phyloP scores from a whole-genome alignment of 2,329 filamentous ascomycete species.

The Cordyceps tenuipes region DNA sequence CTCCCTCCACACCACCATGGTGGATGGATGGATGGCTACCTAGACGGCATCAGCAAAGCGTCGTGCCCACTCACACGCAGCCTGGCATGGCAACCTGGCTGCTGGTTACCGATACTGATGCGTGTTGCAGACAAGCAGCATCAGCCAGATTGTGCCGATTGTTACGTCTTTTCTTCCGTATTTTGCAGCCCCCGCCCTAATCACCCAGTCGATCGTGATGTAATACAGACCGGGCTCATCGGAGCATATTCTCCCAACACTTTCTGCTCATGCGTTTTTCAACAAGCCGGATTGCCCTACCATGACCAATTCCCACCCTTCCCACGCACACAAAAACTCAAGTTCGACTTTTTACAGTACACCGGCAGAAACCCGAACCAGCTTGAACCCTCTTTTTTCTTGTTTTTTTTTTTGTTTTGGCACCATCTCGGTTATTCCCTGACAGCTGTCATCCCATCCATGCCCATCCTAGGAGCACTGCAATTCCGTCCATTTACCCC shows the following conservation, averaged over 20 bases:
- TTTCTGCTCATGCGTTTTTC: neutral
- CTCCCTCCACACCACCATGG: constrained; percentile 1
- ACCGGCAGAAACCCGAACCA: neutral
- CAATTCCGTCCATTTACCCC: neutral
- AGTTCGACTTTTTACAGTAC: neutral
- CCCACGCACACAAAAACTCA: neutral
- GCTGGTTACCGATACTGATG: no score
- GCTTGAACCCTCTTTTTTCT: neutral
- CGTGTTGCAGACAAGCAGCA: neutral
- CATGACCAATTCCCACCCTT: neutral
- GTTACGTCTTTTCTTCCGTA: neutral
- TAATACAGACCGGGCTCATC: neutral
- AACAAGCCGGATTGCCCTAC: neutral
- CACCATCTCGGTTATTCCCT: neutral
- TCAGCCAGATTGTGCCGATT: neutral
- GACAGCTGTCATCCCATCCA: neutral
- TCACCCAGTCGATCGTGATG: neutral
- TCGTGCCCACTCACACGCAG: neutral
- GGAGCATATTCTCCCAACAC: no score
- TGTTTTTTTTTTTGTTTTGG: neutral
- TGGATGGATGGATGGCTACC: no score
- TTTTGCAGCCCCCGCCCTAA: no score
- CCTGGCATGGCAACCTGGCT: neutral
- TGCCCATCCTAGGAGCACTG: neutral
- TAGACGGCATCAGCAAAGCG: neutral